A percentile compares a stretch with the other conserved stretches of the same genome.
These are phyloP conservation scores for Musa acuminata DNA, from an alignment of 176 grass and related monocot species.

Conservation along the genomic window DNA sequence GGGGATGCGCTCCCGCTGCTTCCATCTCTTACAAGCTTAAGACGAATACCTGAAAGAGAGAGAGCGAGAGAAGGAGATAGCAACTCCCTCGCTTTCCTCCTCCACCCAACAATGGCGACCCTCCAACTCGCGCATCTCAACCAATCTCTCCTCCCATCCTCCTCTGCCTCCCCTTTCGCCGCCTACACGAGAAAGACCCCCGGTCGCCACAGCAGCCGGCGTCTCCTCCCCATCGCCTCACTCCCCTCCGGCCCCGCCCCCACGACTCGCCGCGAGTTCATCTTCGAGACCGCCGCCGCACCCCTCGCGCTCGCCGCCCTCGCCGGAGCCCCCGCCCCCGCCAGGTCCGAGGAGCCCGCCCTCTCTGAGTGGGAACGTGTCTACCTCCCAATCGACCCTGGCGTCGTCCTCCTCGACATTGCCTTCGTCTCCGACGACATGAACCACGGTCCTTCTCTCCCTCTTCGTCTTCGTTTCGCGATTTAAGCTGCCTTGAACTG, in stretches of 20 bases:
- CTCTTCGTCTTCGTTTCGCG: background rate
- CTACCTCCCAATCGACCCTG: conserved; percentile 61
- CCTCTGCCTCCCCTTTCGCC: conserved; percentile 15
- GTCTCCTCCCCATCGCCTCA: conserved; percentile 18
- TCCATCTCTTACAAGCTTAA: background rate
- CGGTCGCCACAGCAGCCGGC: conserved; percentile 19
- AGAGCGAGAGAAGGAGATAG: background rate
- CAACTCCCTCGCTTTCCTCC: background rate
- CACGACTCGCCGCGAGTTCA: conserved; percentile 37
- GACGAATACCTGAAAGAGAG: background rate
- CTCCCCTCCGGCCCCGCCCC: conserved; percentile 17
- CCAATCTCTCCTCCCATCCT: background rate
- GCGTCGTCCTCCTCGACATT: conserved; percentile 94
- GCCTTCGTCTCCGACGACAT: conserved; percentile 88
- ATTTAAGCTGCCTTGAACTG: too few relatives aligned
- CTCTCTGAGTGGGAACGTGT: conserved; percentile 88
- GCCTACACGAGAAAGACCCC: conserved; percentile 6
- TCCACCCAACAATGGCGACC: conserved; percentile 41
- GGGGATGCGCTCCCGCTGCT: background rate
- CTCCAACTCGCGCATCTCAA: conserved; percentile 22
- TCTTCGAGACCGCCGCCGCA: conserved; percentile 18
- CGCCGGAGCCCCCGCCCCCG: conserved; percentile 18
- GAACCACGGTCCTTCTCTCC: conserved; percentile 37
- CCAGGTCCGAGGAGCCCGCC: conserved; percentile 26
- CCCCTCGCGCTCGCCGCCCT: conserved; percentile 28